Conservation (phyloP, 306 rosid genomes). For the Abrus precatorius region DNA sequence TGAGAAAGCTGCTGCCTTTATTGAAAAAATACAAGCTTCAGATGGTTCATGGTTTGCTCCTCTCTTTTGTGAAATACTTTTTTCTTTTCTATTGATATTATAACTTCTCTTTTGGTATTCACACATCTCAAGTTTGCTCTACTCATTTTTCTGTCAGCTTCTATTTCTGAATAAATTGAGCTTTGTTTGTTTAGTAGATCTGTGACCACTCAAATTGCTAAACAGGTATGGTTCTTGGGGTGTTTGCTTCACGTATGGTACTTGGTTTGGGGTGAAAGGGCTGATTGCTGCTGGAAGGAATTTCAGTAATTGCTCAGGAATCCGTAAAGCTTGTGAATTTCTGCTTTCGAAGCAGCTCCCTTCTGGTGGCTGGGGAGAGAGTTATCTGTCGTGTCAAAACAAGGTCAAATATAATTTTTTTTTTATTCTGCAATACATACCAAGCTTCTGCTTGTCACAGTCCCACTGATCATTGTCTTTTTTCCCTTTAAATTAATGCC, state of each 20-base stretch:
- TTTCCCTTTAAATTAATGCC: background rate
- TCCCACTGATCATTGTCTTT: background rate
- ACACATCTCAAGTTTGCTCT: constrained; percentile 34
- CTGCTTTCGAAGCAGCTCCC: constrained; percentile 79
- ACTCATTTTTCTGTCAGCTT: constrained; percentile 19
- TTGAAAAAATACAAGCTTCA: constrained; percentile 69
- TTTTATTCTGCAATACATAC: background rate
- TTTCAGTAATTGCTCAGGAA: constrained; percentile 63
- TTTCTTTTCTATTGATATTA: constrained; percentile 30
- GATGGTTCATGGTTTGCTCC: constrained; percentile 92
- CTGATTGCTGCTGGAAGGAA: constrained; percentile 81
- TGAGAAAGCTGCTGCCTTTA: constrained; percentile 61
- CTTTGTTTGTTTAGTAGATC: constrained; percentile 32
- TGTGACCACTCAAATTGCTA: constrained; percentile 52
- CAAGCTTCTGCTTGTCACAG: background rate
- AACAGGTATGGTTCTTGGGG: constrained; percentile 96
- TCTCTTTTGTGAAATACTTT: constrained; percentile 28
- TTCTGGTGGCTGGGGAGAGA: constrained; percentile 95
- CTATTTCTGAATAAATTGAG: constrained; percentile 32
- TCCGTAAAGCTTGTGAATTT: constrained; percentile 81
- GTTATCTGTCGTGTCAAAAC: constrained; percentile 88
- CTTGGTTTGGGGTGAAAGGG: constrained; percentile 87
- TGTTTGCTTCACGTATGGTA: constrained; percentile 86
- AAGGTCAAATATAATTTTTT: constrained; percentile 59
- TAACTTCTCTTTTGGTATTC: constrained; percentile 31